Evolutionary conservation across 1,284 basidiomycete genomes (phyloP), one percentile per base, ranked within the genome.

Genomic region (Marasmius sp.): DNA sequence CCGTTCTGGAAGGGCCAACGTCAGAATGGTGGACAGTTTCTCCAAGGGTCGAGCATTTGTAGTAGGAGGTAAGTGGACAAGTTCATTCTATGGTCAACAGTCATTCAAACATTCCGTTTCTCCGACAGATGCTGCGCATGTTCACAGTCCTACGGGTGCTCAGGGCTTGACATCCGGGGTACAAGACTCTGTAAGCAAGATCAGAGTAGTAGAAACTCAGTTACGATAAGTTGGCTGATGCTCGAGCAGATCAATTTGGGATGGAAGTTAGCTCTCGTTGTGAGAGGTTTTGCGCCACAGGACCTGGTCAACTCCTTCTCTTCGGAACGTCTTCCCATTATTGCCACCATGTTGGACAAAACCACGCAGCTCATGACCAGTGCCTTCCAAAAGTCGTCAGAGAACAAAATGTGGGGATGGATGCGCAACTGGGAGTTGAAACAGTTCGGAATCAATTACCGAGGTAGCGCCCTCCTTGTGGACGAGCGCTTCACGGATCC

Each of bases 221-320:
- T 12, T 10, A 33, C 14, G 22, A 34, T 53, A n/a, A 50, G 18
- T 57, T 20, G 18, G 14, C 10, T 14, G 18, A 11, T 33, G n/a
- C 14, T 18, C 36, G 45, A 41, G 14, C 27, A 76, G 76, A 69
- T 75, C 57, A 82, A 81, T 58, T 65, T 81, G 4, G 74, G 66
- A 0, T 81, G 79, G 80, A 81, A 82, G 56, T 59, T 81, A 36
- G 70, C 77, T 5, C 65, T 79, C 6, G 77, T 78, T 18, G 53
- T 72, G 41, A 75, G 77, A 41, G 70, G 70, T 5, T 63, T 73
- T 45, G 68, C 79, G 8, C 66, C 74, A 0, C n/a, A 45, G 0
- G 62, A 67, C 3, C 70, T 80, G n/a, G 70, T 81, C 2, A 67
- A 71, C 5, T 72, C 77, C 0, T 78, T 79, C 60, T 70, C 68